Evolutionary conservation across 139 green algal species (phyloP), one percentile per base, ranked within the genome.

Genomic region (Chlorella sp.): DNA sequence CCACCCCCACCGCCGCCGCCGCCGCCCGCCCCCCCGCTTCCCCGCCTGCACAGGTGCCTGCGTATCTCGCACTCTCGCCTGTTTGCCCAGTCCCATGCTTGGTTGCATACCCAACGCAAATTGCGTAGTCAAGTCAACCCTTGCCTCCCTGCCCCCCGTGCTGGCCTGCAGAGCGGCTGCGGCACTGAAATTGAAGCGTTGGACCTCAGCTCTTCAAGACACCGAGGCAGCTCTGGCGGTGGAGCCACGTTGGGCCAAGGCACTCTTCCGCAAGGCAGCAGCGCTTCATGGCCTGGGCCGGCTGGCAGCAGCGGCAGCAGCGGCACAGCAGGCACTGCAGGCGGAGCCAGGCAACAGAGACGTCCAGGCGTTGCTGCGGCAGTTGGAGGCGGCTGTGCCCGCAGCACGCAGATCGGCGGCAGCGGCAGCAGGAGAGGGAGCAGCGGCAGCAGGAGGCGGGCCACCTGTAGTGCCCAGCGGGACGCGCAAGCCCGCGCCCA

Each of bases 201-300:
- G 24, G 32, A 19, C 39, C 1, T 60, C 81, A 2, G 89, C 89
- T n/a, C 83, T 91, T 9, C 19, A 22, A 0, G 89, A 91, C 48
- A 40, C 83, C 0, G 73, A 86, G 3, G 71, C 73, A 32, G 83
- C 82, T 5, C 83, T 91, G 30, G 57, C 53, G 9, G 66, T 86
- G 21, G 32, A 89, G n/a, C 75, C 89, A n/a, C 68, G 83, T 11
- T 85, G 73, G 82, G 83, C 40, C 26, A 91, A 91, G 32, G 89
- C 82, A 0, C 77, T 79, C 57, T 91, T 73, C 30, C 82, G 83
- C 28, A 85, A 89, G 42, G 83, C 89, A 12, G 57, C 76, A 1
- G 89, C 89, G 11, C 73, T 89, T 5, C 71, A 86, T 30, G 48
- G 71, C 4, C 89, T 91, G 36, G 82, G 82, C 4, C 57, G 42